Conservation (phyloP, 495 filamentous ascomycete species). For the Podospora conica region DNA sequence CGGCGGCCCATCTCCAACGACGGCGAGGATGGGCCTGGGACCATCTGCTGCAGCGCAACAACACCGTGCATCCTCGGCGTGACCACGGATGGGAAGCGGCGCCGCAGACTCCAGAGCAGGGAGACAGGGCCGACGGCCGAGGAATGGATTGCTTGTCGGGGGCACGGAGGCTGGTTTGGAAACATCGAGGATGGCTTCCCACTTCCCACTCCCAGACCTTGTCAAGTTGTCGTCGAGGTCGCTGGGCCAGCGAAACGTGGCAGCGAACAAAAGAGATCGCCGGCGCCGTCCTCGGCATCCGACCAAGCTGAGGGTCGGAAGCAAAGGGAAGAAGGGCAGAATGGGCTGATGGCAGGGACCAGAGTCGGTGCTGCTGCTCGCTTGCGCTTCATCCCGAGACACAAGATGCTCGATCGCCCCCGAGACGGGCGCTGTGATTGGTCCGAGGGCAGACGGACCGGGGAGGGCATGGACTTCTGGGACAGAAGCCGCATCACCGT, state of each 20-base stretch:
- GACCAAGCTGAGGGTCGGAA: conserved; percentile 7
- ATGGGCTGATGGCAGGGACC: conserved; percentile 18
- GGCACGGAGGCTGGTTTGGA: conserved; percentile 6
- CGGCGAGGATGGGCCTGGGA: neutral
- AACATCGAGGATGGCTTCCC: neutral
- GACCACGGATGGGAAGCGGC: neutral
- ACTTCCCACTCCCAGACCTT: too few relatives aligned
- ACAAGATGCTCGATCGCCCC: conserved; percentile 26
- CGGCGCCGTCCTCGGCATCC: conserved; percentile 10
- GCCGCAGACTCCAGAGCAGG: too few relatives aligned
- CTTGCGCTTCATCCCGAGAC: conserved; percentile 36
- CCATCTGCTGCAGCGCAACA: neutral
- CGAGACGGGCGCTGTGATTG: conserved; percentile 17
- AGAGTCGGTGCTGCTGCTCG: conserved; percentile 21
- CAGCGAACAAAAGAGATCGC: conserved; percentile 6
- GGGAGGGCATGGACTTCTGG: conserved; percentile 21
- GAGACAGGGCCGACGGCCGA: too few relatives aligned
- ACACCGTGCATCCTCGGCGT: neutral
- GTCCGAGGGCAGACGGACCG: conserved; percentile 16
- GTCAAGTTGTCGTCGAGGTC: neutral
- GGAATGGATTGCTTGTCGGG: too few relatives aligned
- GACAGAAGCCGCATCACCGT: conserved; percentile 32
- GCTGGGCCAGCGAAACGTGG: neutral
- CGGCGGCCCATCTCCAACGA: neutral
- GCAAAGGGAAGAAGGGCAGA: conserved; percentile 1